phyloP scores from a whole-genome alignment of 352 stramenopile species.

The Pythium chondricola region DNA sequence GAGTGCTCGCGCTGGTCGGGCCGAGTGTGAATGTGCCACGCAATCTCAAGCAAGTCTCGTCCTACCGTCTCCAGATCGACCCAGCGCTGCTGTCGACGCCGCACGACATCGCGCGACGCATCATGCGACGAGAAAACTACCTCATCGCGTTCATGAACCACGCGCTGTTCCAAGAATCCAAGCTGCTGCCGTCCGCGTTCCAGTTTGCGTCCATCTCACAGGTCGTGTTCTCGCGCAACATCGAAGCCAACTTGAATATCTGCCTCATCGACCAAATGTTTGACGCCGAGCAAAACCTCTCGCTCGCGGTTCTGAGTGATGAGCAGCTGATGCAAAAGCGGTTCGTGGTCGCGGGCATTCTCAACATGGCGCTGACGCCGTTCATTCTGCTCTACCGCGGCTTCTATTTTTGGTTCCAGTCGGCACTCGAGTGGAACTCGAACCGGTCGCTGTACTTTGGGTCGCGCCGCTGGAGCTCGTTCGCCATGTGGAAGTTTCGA shows the following conservation, averaged over 20 bases:
- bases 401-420: constrained; percentile 96
- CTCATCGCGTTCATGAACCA: constrained; percentile 97
- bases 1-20: constrained; percentile 66
- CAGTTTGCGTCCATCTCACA: constrained; percentile 71
- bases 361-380: constrained; percentile 93
- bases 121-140: constrained; percentile 99
- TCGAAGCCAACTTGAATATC: constrained; percentile 95
- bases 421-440: constrained; percentile 94
- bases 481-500: constrained; percentile 89
- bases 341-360: constrained; percentile 91
- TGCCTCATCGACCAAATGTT: constrained; percentile 98
- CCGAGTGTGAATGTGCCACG: constrained; percentile 60
- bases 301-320: constrained; percentile 90
- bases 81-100: constrained; percentile 65
- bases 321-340: constrained; percentile 88
- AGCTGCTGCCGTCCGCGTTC: constrained; percentile 61
- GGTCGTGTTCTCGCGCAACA: constrained; percentile 82
- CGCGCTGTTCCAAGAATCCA: constrained; percentile 87
- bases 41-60: constrained; percentile 80
- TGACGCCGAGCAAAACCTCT: constrained; percentile 63
- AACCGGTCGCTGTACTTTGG: constrained; percentile 92
- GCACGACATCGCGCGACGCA: constrained; percentile 92
- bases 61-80: constrained; percentile 79
- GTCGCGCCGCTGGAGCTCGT: constrained; percentile 90
- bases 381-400: constrained; percentile 97